phyloP scores from a whole-genome alignment of 2,329 filamentous ascomycete species.

The Colletotrichum incanum region DNA sequence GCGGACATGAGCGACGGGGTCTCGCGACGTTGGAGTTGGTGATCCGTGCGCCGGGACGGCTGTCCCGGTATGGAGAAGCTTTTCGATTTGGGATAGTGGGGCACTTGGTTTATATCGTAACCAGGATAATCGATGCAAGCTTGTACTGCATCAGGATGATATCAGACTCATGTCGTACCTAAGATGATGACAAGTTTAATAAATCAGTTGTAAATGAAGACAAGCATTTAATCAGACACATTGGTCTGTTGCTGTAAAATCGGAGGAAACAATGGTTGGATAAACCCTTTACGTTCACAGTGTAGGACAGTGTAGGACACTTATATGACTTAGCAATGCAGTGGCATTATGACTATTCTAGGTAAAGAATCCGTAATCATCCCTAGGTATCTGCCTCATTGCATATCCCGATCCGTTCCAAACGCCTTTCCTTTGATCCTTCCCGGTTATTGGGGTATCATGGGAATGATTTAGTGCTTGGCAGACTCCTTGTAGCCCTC shows the following conservation, averaged over 20 bases:
- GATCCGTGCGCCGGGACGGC: conserved; percentile 22
- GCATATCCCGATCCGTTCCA: conserved; percentile 12
- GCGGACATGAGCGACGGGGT: too few relatives aligned
- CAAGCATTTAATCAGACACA: too few relatives aligned
- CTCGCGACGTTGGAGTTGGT: conserved; percentile 5
- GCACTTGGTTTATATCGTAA: too few relatives aligned
- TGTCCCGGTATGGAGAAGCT: conserved; percentile 9
- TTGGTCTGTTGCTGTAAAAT: too few relatives aligned
- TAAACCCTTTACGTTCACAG: too few relatives aligned
- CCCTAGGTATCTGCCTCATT: conserved; percentile 40
- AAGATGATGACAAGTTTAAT: neutral
- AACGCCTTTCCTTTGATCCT: conserved; percentile 39
- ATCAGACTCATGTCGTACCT: neutral
- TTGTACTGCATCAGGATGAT: neutral
- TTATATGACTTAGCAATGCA: conserved; percentile 30
- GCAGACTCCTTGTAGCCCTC: conserved; percentile 57
- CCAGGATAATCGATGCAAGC: neutral
- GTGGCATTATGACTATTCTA: conserved; percentile 42
- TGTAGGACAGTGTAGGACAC: too few relatives aligned
- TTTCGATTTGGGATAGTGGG: neutral
- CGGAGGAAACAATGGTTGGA: too few relatives aligned
- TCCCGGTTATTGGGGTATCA: conserved; percentile 42
- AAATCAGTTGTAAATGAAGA: too few relatives aligned
- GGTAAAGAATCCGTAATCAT: conserved; percentile 12
- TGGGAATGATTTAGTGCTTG: conserved; percentile 42